Evolutionary conservation across 441 rosid species (phyloP), one percentile per base, ranked within the genome.

Genomic region (Adansonia gregorii): DNA sequence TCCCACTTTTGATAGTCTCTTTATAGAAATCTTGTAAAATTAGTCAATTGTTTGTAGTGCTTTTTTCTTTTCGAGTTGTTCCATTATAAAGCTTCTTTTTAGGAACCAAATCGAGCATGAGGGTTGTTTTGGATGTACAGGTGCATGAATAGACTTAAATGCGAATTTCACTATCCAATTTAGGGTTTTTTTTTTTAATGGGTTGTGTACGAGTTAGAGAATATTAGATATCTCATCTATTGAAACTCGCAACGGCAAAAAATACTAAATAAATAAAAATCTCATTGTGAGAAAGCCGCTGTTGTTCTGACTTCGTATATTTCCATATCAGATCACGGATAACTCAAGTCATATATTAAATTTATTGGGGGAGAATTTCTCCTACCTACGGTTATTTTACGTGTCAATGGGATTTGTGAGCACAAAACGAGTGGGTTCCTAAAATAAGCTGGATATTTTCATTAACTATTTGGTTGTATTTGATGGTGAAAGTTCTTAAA

Each of bases 21-120:
- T 24, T 80, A 78, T 77, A 77, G 70, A 76, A 72, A 72, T 71
- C 54, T 35, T 84, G 85, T 87, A 87, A 76, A 81, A 77, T 63
- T 81, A 86, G 86, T 54, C 65, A 77, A 82, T 74, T 69, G 58
- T 20, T 2, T 69, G 45, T 55, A 55, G 64, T 72, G 78, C 24
- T 67, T 11, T 70, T 2, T 31, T 59, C 60, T 20, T 10, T 27
- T 20, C 8, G 8, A 43, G 76, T 75, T 76, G 67, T 27, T 74
- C 48, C 17, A 3, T 22, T 46, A 46, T 77, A n/a, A 22, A 31
- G 54, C 48, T 0, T 56, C 49, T 0, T 56, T 24, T 52, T 49
- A 12, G 15, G 76, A 39, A 72, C 51, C n/a, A 31, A 54, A 17
- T 35, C 2, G 2, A 56, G 41, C 12, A 22, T 41, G 77, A 66